phyloP scores from a whole-genome alignment of 441 rosid genomes.

The Biscutella laevigata region DNA sequence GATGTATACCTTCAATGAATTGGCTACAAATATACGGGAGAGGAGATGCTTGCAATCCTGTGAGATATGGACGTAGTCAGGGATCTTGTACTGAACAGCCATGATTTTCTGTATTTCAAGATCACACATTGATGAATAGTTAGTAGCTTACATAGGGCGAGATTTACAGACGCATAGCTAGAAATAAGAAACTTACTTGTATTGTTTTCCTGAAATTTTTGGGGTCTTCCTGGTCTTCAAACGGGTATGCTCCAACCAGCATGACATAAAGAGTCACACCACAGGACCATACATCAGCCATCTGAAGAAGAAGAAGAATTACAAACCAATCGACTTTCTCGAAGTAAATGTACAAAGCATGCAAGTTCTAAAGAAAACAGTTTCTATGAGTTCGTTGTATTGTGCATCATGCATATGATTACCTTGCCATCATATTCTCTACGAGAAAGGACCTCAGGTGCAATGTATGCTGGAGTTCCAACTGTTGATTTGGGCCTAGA shows the following conservation, averaged over 20 bases:
- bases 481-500: constrained; percentile 59
- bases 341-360: not conserved
- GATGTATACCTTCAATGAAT: constrained; percentile 35
- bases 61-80: constrained; percentile 55
- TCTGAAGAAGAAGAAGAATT: constrained; percentile 27
- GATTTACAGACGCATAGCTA: constrained; percentile 1
- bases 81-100: constrained; percentile 60
- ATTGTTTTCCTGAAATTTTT: constrained; percentile 56
- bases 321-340: not conserved
- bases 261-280: constrained; percentile 64
- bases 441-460: constrained; percentile 54
- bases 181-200: constrained; percentile 25
- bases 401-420: not conserved
- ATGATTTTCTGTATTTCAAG: constrained; percentile 38
- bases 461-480: constrained; percentile 62
- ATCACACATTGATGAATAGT: constrained; percentile 6
- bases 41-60: constrained; percentile 52
- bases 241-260: constrained; percentile 68
- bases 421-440: constrained; percentile 72
- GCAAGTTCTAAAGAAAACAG: too few species aligned
- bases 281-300: constrained; percentile 72
- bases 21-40: constrained; percentile 53
- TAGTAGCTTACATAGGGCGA: not conserved
- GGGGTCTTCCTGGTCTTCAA: constrained; percentile 51
- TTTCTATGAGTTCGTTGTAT: not conserved